Evolutionary conservation across 2,329 filamentous ascomycete genomes (phyloP), one percentile per base, ranked within the genome.

Genomic region (Neonectria magnoliae): DNA sequence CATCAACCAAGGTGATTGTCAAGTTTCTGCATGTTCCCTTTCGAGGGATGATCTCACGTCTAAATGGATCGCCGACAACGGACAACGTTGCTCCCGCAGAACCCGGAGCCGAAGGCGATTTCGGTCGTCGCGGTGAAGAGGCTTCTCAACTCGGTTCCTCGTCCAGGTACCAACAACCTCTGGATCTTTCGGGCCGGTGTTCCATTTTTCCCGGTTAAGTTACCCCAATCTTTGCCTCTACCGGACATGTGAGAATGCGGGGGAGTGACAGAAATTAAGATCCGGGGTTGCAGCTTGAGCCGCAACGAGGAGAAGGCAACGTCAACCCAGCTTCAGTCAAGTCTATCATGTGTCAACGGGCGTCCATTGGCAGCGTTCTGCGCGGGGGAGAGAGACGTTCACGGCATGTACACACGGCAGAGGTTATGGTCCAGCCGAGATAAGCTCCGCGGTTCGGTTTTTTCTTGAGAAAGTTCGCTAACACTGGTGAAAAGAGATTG

Each of bases 231-330:
- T n/a, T 57, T 52, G 18, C 25, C 11, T 33, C 38, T 48, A 38
- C 45, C 27, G 53, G 45, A 14, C 60, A 53, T 53, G 54, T 47
- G 60, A 62, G 53, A 62, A 53, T 62, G 60, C 60, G 60, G 60
- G 60, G 60, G 53, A 48, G 27, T 33, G 16, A 13, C 47, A 36
- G 59, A 36, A 51, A 44, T 45, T 44, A 33, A 57, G 20, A 45
- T 45, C 31, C 33, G 36, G 54, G 47, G 60, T 38, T 53, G 55
- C 54, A 51, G 27, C 25, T 62, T 61, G 59, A 61, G 59, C 52
- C 59, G 52, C 59, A 57, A 57, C 31, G 38, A 18, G 52, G 13
- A 18, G 52, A 11, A 47, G 41, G 25, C 57, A 51, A 60, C 57
- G 27, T 60, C 50, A 42, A 38, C 27, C 25, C 57, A 53, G 38